A percentile compares a stretch with the other conserved stretches of the same genome.
Conservation (phyloP, 768 basidiomycete genomes). For the Amanita rimosa region DNA sequence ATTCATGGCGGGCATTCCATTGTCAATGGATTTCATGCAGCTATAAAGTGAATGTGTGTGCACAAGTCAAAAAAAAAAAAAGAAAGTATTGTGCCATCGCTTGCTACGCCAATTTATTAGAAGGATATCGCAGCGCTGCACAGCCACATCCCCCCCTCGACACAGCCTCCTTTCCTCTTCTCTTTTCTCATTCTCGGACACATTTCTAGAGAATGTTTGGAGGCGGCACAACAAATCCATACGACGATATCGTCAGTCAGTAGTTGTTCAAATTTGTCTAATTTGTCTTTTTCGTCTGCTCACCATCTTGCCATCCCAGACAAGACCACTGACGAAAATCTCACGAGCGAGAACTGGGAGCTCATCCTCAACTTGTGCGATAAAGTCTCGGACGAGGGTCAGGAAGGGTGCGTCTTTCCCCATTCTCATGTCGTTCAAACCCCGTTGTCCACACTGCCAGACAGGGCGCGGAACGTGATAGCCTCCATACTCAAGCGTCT, state of each 20-base stretch:
- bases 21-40: too few species aligned
- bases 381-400: slow-evolving; percentile 87
- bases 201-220: slow-evolving; percentile 57
- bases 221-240: slow-evolving; percentile 57
- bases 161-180: neutral
- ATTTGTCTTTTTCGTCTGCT: neutral
- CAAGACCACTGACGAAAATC: slow-evolving; percentile 96
- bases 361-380: slow-evolving; percentile 90
- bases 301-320: slow-evolving; percentile 28
- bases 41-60: too few species aligned
- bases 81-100: too few species aligned
- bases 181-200: slow-evolving; percentile 8
- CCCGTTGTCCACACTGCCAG: neutral
- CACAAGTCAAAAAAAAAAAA: too few species aligned
- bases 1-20: too few species aligned
- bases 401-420: slow-evolving; percentile 53
- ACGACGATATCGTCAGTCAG: slow-evolving; percentile 89
- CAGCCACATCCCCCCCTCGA: slow-evolving; percentile 18
- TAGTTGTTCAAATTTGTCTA: slow-evolving; percentile 10
- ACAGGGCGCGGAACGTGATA: slow-evolving; percentile 81
- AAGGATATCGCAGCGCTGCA: slow-evolving; percentile 8
- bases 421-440: neutral
- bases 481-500: slow-evolving; percentile 83
- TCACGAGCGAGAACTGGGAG: slow-evolving; percentile 94
- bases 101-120: too few species aligned